These are phyloP conservation scores for Nasturtium officinale DNA, from an alignment of 345 rosid genomes.

Conservation along the genomic window DNA sequence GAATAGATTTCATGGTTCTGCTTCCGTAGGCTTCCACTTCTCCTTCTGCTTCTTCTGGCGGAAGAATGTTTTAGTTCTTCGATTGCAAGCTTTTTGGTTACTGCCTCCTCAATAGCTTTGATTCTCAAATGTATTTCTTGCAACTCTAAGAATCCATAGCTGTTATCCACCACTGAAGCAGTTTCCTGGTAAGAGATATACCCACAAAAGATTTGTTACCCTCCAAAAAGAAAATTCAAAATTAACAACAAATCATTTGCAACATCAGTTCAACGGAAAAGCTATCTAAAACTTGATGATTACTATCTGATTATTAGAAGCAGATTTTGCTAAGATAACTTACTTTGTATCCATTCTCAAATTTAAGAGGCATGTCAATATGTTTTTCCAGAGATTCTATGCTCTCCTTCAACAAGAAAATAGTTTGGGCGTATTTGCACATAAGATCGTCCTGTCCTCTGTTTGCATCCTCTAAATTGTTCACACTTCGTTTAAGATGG, in stretches of 20 bases:
- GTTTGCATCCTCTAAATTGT: slow-evolving; percentile 60
- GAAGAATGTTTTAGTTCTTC: slow-evolving; percentile 52
- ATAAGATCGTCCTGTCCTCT: slow-evolving; percentile 57
- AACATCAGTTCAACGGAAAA: slow-evolving; percentile 7
- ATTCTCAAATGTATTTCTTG: slow-evolving; percentile 62
- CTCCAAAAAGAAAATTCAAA: neutral
- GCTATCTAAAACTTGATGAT: slow-evolving; percentile 23
- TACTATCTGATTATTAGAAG: neutral
- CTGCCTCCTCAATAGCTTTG: slow-evolving; percentile 63
- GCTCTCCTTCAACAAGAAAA: slow-evolving; percentile 59
- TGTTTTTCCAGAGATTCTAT: slow-evolving; percentile 67
- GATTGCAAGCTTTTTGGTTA: slow-evolving; percentile 57
- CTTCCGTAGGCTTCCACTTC: slow-evolving; percentile 49
- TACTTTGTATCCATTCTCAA: slow-evolving; percentile 56
- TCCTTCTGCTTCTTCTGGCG: slow-evolving; percentile 44
- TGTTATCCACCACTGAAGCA: slow-evolving; percentile 17
- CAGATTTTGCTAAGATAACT: slow-evolving; percentile 18
- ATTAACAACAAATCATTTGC: slow-evolving; percentile 12
- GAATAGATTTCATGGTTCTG: slow-evolving; percentile 50
- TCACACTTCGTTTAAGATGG: slow-evolving; percentile 59
- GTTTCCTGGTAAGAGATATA: slow-evolving; percentile 50
- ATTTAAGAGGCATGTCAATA: slow-evolving; percentile 42
- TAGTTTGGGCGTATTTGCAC: slow-evolving; percentile 57
- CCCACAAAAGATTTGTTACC: slow-evolving; percentile 20
- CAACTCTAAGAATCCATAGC: slow-evolving; percentile 46